A percentile compares a stretch with the other conserved stretches of the same genome.
These are phyloP conservation scores for Hymenochaete sp. DNA, from an alignment of 1,284 basidiomycete species.

Conservation along the genomic window DNA sequence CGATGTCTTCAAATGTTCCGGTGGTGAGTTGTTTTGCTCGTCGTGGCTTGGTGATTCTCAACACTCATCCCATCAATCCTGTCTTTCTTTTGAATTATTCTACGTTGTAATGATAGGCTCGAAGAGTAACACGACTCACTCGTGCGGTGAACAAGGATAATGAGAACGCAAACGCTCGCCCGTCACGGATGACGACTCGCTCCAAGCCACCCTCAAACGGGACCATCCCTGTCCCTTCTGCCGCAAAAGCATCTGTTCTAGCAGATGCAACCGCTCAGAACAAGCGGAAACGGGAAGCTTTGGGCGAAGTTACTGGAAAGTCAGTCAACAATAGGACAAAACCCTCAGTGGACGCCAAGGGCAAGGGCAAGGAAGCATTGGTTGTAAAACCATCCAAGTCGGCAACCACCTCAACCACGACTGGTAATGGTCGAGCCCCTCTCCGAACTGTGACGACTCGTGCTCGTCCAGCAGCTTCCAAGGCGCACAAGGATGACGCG, in stretches of 20 bases:
- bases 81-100: background rate
- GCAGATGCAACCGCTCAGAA: constrained; percentile 37
- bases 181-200: constrained; percentile 44
- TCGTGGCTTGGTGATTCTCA: constrained; percentile 3
- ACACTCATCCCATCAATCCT: constrained; percentile 7
- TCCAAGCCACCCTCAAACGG: constrained; percentile 45
- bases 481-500: constrained; percentile 28
- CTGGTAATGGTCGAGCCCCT: constrained; percentile 24
- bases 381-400: constrained; percentile 27
- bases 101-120: constrained; percentile 33
- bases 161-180: constrained; percentile 49
- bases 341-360: constrained; percentile 30
- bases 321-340: constrained; percentile 30
- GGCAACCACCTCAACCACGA: constrained; percentile 22
- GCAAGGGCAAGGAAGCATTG: constrained; percentile 35
- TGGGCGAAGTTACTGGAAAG: constrained; percentile 54
- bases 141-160: constrained; percentile 49
- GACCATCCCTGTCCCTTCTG: constrained; percentile 28
- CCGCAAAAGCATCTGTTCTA: constrained; percentile 26
- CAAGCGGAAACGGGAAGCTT: constrained; percentile 68
- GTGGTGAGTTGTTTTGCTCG: constrained; percentile 13
- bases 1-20: constrained; percentile 18
- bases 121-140: constrained; percentile 49
- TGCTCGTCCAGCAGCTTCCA: constrained; percentile 19
- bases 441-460: constrained; percentile 23